A percentile compares a stretch with the other conserved stretches of the same genome.
Conservation (phyloP, 352 stramenopile species). For the Pythium aristosporum region DNA sequence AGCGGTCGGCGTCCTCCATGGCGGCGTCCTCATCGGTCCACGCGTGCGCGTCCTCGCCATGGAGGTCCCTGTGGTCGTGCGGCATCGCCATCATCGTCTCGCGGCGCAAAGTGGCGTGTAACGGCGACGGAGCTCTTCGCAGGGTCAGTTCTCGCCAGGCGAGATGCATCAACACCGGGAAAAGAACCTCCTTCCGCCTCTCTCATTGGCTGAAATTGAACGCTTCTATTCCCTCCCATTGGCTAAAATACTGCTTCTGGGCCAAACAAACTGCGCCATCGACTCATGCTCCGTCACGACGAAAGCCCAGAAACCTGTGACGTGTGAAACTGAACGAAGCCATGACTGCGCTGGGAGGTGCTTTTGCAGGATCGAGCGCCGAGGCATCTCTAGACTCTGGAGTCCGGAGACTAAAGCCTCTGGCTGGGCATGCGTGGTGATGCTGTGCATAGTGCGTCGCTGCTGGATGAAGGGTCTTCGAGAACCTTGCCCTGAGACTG, state of each 20-base stretch:
- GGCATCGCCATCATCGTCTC: conserved; percentile 18
- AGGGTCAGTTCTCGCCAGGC: not conserved
- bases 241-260: not conserved
- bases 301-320: not conserved
- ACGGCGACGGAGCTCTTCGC: too few species aligned
- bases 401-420: too few species aligned
- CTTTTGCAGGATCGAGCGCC: not conserved
- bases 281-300: conserved; percentile 7
- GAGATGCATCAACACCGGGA: not conserved
- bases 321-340: not conserved
- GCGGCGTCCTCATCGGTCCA: not conserved
- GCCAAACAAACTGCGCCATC: not conserved
- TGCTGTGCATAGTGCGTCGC: too few species aligned
- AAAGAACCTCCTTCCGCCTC: not conserved
- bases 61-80: not conserved
- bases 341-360: too few species aligned
- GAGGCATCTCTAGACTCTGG: too few species aligned
- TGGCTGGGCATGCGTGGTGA: too few species aligned
- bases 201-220: conserved; percentile 3
- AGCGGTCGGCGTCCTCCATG: conserved; percentile 8
- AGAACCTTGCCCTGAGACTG: not conserved
- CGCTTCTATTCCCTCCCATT: not conserved
- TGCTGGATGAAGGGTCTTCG: too few species aligned
- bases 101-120: not conserved
- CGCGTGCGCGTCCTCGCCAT: not conserved